Evolutionary conservation across 495 filamentous ascomycete genomes (phyloP).

Genomic region (Lophium mytilinum): DNA sequence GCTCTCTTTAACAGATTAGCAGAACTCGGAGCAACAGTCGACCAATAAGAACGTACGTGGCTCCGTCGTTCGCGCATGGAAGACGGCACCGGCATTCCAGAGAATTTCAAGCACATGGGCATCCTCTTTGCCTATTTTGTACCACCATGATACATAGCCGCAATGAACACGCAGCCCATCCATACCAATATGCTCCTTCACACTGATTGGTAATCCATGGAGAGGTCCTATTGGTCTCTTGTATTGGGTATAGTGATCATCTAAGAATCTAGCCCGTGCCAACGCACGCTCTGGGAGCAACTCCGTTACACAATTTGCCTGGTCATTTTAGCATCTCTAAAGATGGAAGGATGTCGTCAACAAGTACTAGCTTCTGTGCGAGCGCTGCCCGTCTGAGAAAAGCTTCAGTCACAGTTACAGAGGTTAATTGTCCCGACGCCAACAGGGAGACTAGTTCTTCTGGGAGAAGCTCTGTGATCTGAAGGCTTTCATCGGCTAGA

Average conservation of each 20-base stretch:
- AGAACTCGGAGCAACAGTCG: too few relatives aligned
- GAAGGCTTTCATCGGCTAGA: constrained; percentile 39
- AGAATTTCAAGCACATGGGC: constrained; percentile 44
- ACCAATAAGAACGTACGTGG: constrained; percentile 27
- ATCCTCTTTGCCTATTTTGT: constrained; percentile 36
- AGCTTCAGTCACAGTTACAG: constrained; percentile 44
- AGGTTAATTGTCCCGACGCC: constrained; percentile 38
- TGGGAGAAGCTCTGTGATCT: constrained; percentile 43
- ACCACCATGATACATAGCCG: constrained; percentile 42
- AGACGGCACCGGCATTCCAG: constrained; percentile 41
- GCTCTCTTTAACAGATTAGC: constrained; percentile 24
- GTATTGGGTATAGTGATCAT: constrained; percentile 27
- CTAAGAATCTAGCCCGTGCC: constrained; percentile 30
- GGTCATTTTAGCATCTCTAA: constrained; percentile 4
- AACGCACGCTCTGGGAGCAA: constrained; percentile 45
- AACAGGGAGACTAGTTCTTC: constrained; percentile 39
- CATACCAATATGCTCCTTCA: constrained; percentile 59
- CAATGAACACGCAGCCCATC: constrained; percentile 44
- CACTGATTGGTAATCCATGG: constrained; percentile 59
- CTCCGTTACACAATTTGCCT: constrained; percentile 56
- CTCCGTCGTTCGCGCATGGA: constrained; percentile 46
- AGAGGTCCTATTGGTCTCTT: constrained; percentile 48
- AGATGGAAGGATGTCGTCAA: background rate
- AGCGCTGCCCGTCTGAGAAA: constrained; percentile 54
- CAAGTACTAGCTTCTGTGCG: constrained; percentile 46